phyloP scores from a whole-genome alignment of 805 yeast genomes.

The Kodamaea lidongshanica region DNA sequence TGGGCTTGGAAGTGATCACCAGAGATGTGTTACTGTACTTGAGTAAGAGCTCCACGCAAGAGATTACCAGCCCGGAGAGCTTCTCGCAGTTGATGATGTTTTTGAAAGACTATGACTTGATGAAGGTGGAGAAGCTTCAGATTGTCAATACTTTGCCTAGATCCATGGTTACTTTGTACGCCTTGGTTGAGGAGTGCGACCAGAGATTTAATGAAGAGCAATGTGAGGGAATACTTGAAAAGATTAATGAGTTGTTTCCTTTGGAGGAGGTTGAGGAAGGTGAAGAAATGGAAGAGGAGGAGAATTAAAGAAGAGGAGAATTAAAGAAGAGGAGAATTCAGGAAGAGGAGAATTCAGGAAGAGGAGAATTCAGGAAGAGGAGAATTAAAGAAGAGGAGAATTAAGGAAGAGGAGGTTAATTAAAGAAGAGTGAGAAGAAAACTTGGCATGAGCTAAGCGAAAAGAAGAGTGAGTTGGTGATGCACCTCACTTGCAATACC shows the following conservation, averaged over 20 bases:
- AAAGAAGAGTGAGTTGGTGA: too few relatives aligned
- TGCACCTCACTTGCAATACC: too few relatives aligned
- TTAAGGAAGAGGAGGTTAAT: not conserved
- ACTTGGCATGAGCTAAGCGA: too few relatives aligned
- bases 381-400: not conserved
- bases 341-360: slow-evolving; percentile 14
- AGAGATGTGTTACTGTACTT: slow-evolving; percentile 43
- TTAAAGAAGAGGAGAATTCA: slow-evolving; percentile 16
- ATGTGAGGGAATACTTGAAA: slow-evolving; percentile 51
- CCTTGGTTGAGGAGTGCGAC: slow-evolving; percentile 90
- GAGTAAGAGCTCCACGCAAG: slow-evolving; percentile 19
- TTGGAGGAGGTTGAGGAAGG: slow-evolving; percentile 26
- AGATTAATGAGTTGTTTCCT: slow-evolving; percentile 52
- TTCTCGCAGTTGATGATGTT: slow-evolving; percentile 38
- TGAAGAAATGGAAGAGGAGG: slow-evolving; percentile 21
- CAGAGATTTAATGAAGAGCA: slow-evolving; percentile 68
- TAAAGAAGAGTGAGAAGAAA: slow-evolving; percentile 1
- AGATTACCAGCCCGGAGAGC: slow-evolving; percentile 16
- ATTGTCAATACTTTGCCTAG: slow-evolving; percentile 76
- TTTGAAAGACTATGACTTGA: slow-evolving; percentile 50
- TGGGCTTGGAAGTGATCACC: slow-evolving; percentile 44
- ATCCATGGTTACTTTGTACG: slow-evolving; percentile 69
- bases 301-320: slow-evolving; percentile 18
- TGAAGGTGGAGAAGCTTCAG: slow-evolving; percentile 80
- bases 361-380: slow-evolving; percentile 3